Evolutionary conservation across 2,329 filamentous ascomycete genomes (phyloP).

Genomic region (Orbilia javanica): DNA sequence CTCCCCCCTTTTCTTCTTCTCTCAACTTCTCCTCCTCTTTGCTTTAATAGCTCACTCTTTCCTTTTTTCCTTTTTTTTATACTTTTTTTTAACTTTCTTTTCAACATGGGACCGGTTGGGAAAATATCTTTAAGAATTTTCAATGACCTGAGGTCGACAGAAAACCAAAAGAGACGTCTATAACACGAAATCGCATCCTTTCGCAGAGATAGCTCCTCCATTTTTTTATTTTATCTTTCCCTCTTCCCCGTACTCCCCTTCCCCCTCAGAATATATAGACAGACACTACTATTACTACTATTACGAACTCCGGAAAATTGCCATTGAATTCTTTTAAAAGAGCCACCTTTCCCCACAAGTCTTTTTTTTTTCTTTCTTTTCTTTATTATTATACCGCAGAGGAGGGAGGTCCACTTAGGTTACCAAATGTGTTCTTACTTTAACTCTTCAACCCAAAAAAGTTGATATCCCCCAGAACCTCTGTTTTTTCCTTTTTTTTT

Average conservation of each 20-base stretch:
- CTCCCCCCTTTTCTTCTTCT: conserved; percentile 8
- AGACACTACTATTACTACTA: conserved; percentile 22
- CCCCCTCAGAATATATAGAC: conserved; percentile 15
- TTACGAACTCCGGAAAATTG: conserved; percentile 30
- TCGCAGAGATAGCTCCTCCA: conserved; percentile 2
- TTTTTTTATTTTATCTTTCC: not conserved
- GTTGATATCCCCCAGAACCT: conserved; percentile 29
- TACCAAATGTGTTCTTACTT: conserved; percentile 32
- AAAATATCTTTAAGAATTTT: conserved; percentile 51
- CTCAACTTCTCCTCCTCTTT: conserved; percentile 40
- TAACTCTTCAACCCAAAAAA: conserved; percentile 46
- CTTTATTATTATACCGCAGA: not conserved
- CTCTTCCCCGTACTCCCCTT: not conserved
- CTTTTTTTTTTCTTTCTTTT: not conserved
- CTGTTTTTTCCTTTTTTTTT: conserved; percentile 4
- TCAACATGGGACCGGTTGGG: conserved; percentile 37
- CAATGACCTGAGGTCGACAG: conserved; percentile 52
- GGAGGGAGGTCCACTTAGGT: conserved; percentile 24
- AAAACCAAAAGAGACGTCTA: conserved; percentile 32
- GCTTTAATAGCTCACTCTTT: conserved; percentile 55
- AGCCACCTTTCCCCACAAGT: conserved; percentile 4
- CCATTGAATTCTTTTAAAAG: conserved; percentile 25
- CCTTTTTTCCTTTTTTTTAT: conserved; percentile 17
- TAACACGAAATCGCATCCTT: conserved; percentile 28
- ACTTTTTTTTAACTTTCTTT: conserved; percentile 14